A percentile compares a stretch with the other conserved stretches of the same genome.
phyloP scores from a whole-genome alignment of 768 basidiomycete species.

The Panaeolus cyanescens region DNA sequence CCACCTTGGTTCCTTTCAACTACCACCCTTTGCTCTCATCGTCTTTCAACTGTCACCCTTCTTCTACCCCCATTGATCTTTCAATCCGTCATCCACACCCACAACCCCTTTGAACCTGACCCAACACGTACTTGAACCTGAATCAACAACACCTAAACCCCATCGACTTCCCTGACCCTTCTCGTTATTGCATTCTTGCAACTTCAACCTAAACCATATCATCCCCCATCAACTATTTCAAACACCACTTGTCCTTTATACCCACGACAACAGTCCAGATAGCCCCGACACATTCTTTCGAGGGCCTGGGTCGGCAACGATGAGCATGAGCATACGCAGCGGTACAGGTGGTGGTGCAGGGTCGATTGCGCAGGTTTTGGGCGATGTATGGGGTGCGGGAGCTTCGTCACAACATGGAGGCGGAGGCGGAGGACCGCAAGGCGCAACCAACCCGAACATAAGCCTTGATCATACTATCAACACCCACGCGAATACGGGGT shows the following conservation, averaged over 20 bases:
- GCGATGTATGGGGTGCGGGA: not conserved
- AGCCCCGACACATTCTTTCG: not conserved
- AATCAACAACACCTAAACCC: too few species aligned
- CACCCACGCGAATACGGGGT: not conserved
- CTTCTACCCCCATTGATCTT: not conserved
- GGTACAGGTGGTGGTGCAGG: not conserved
- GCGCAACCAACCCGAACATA: not conserved
- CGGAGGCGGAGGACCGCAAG: not conserved
- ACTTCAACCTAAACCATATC: too few species aligned
- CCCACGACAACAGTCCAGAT: not conserved
- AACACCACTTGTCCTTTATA: not conserved
- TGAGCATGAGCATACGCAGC: not conserved
- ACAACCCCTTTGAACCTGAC: not conserved
- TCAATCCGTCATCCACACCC: not conserved
- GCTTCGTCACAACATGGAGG: not conserved
- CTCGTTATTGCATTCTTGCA: too few species aligned
- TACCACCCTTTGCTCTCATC: not conserved
- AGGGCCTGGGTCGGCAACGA: not conserved
- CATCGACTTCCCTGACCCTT: too few species aligned
- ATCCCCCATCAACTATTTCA: not conserved
- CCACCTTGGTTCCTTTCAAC: not conserved
- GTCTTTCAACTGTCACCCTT: not conserved
- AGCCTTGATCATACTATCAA: not conserved
- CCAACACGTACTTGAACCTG: too few species aligned
- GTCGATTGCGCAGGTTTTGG: not conserved